Evolutionary conservation across 345 rosid genomes (phyloP).

Genomic region (Citropsis articulata): DNA sequence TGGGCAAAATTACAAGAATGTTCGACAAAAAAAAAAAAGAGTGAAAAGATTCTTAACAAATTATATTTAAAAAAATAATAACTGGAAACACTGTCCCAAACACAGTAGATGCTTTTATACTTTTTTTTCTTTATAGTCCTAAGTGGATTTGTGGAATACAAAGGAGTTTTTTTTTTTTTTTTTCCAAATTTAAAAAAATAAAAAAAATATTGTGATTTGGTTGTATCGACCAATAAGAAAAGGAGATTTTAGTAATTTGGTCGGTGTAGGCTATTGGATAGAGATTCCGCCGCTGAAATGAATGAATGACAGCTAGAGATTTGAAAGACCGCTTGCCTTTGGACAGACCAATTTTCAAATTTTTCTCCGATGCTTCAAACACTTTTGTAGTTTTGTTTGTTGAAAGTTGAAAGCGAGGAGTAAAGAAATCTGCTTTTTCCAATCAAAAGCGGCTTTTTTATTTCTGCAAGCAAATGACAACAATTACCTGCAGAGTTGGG

Average conservation of each 20-base stretch:
- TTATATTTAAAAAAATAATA: too few species aligned
- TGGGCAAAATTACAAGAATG: neutral
- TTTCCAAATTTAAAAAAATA: too few species aligned
- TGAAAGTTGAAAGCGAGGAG: neutral
- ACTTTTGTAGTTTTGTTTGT: neutral
- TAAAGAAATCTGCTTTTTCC: neutral
- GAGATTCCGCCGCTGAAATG: neutral
- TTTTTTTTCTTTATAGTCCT: neutral
- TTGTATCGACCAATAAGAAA: neutral
- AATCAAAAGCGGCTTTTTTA: slow-evolving; percentile 8
- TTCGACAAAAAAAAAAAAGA: neutral
- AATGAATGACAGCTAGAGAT: neutral
- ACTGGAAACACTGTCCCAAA: neutral
- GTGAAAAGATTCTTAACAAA: neutral
- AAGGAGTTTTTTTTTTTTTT: too few species aligned
- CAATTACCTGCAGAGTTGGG: too few species aligned
- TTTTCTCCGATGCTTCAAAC: neutral
- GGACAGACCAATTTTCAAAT: neutral
- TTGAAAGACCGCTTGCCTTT: neutral
- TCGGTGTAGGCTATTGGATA: neutral
- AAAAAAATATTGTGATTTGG: too few species aligned
- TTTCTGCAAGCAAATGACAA: neutral
- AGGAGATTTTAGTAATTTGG: neutral
- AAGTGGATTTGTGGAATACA: neutral
- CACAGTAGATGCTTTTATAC: neutral